phyloP scores from a whole-genome alignment of 441 rosid species.

The California macrophylla region DNA sequence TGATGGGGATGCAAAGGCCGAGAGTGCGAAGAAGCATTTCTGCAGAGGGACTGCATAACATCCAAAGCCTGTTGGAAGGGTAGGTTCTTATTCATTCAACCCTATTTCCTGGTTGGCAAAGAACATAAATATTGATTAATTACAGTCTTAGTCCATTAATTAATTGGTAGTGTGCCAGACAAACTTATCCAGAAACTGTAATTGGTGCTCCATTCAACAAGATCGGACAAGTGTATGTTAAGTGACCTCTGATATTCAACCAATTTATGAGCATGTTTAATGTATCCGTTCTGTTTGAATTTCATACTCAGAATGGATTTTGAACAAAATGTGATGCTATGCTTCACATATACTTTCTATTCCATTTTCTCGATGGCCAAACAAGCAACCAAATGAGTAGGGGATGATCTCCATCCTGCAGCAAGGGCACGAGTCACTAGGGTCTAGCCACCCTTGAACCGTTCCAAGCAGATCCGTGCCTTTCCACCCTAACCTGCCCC shows the following conservation, averaged over 20 bases:
- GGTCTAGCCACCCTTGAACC: no score
- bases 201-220: background rate
- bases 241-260: no score
- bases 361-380: background rate
- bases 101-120: background rate
- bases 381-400: background rate
- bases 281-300: no score
- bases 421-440: no score
- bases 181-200: background rate
- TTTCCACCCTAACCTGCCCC: no score
- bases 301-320: no score
- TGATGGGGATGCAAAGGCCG: conserved; percentile 23
- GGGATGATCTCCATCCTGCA: conserved; percentile 43
- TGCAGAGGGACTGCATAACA: conserved; percentile 44
- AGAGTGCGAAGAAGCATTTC: conserved; percentile 46
- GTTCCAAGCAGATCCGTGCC: no score
- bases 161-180: background rate
- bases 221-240: background rate
- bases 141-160: background rate
- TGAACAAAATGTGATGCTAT: no score
- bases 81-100: conserved; percentile 7
- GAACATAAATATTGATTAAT: background rate
- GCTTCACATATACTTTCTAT: no score
- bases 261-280: no score
- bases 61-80: conserved; percentile 31